Evolutionary conservation across 2,329 filamentous ascomycete genomes (phyloP), one percentile per base, ranked within the genome.

Genomic region (Paecilomyces formosus): DNA sequence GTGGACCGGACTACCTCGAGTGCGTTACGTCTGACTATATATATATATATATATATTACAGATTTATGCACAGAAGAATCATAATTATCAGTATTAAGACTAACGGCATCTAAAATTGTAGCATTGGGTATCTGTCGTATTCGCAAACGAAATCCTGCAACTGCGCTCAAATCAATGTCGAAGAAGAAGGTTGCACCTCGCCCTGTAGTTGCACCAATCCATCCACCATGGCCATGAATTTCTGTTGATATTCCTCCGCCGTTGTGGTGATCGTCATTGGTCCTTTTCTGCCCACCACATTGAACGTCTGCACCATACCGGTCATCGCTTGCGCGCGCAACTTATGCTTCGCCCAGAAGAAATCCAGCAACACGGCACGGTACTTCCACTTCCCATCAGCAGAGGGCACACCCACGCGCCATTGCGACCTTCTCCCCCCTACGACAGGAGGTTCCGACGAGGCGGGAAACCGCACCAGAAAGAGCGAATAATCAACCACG

Each of bases 281-380:
- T 0, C 87, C 88, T 64, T 87, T 81, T 2, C 80, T 75, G 31
- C 83, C 84, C 28, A 90, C 75, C 12, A 80, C 65, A 65, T 90
- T 90, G 65, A 86, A 88, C 0, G 80, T 74, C 54, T 82, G 82
- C 59, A 91, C 82, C 35, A 90, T 70, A 0, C 82, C 80, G 0
- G 87, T 89, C 81, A 90, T 82, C 1, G 83, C 77, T 69, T 81
- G 83, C 0, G 88, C 84, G 57, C 84, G 86, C 0, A 86, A 65
- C 63, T 86, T 87, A 71, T 90, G 87, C 72, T 88, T 89, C 0
- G 87, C 84, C 88, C 88, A 91, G 76, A 91, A 90, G 73, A 92
- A 91, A 70, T 91, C 88, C 33, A 91, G 76, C 13, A 91, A 73
- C 0, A 86, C 81, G 3, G 82, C 85, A 2, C 88, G 81, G 66